Base-by-base conservation (phyloP, 345 rosid species). In the Rubroshorea leprosula region DNA sequence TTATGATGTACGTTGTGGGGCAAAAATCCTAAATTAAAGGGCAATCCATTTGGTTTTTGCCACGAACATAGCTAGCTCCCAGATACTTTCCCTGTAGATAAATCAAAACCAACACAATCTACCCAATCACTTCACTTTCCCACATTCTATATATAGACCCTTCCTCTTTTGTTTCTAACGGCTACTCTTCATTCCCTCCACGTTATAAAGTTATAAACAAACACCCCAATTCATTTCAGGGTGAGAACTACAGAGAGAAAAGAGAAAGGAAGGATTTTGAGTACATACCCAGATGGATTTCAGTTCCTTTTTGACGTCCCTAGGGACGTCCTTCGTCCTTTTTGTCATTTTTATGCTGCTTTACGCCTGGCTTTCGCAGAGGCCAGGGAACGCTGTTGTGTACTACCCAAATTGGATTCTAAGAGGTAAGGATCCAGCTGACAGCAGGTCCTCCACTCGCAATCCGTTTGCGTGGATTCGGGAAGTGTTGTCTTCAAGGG, bases 381-480 rank as follows among this genome's bases (percentile, higher is more conserved):
- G 23, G 67, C 77, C 81, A 0, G 93, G 95, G 2, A 92, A 92
- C 66, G 51, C 61, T 43, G 71, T 78, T 20, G 76, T 92, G 21
- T 92, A 92, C 60, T 89, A 78, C 46, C 96, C 98, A 8, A 89
- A 78, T 62, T 82, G 96, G 79, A 81, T 92, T 69, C 68, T 92
- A 67, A 84, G 74, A 65, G 93, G 80, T 0, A 5, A 84, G 76
- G 90, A 92, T 18, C 95, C 98, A 1, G 70, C 77, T 72, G 96
- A 87, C 14, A 87, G 87, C 2, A 75, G 80, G 41, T 62, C 80
- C 23, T 41, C 60, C 22, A 55, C 84, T 29, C 84, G 95, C 1
- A 83, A 80, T 72, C 93, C 93, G 0, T 73, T 83, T 51, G 72
- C 87, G 29, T 92, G 98, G 98, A 79, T 84, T 68, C 53, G 51